Percentiles rank a stretch among this genome's conserved stretches.
Conservation (phyloP, 129 eudicot species). For the Logfia minima region DNA sequence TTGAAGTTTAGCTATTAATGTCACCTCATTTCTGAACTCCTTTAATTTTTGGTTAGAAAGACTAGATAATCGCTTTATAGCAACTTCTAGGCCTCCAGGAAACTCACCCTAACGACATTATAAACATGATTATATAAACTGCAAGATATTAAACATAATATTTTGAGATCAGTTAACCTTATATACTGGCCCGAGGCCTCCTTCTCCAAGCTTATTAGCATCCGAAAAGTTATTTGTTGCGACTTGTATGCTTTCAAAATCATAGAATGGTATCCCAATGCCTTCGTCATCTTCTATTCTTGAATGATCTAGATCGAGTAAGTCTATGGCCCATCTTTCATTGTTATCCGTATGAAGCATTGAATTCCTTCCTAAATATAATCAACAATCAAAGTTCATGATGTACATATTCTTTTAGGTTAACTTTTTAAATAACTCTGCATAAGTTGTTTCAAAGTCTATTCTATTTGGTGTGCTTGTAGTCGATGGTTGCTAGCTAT, state of each 20-base stretch:
- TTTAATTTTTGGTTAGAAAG: constrained; percentile 41
- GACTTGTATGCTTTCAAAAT: constrained; percentile 33
- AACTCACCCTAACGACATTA: constrained; percentile 35
- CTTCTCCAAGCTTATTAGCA: constrained; percentile 48
- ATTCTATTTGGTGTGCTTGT: not conserved
- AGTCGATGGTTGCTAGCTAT: not conserved
- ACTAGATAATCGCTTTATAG: constrained; percentile 51
- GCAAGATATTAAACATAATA: not conserved
- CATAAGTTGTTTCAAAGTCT: not conserved
- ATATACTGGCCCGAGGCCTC: constrained; percentile 55
- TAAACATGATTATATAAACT: not conserved
- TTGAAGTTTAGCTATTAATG: constrained; percentile 50
- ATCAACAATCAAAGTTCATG: not conserved
- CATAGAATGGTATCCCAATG: constrained; percentile 41
- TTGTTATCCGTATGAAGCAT: constrained; percentile 6
- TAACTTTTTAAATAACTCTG: not conserved
- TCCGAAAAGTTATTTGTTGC: constrained; percentile 48
- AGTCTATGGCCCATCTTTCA: constrained; percentile 21
- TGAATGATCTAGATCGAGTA: constrained; percentile 24
- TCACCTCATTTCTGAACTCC: constrained; percentile 49
- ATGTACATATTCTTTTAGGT: not conserved
- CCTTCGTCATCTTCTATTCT: constrained; percentile 35
- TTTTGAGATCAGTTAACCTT: constrained; percentile 28
- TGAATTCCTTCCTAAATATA: constrained; percentile 7
- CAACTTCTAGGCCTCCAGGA: constrained; percentile 37